Conservation (phyloP, 2,329 filamentous ascomycete species). For the Fusarium tupiense region DNA sequence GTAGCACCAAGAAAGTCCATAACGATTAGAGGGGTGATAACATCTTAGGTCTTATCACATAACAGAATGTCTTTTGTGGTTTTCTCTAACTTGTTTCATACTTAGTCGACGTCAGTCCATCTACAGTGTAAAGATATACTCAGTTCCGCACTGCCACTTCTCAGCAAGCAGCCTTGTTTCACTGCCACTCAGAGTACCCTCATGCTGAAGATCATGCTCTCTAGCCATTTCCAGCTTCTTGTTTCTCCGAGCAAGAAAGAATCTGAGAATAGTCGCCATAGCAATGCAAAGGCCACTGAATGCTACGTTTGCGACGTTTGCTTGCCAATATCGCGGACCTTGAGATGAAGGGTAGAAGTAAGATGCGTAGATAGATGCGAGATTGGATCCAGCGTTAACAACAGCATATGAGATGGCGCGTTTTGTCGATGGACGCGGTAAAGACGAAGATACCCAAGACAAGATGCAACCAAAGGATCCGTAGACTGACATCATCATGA, state of each 20-base stretch:
- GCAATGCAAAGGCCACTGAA: constrained; percentile 12
- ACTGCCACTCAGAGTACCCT: background rate
- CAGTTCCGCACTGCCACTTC: constrained; percentile 11
- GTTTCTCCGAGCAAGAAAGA: background rate
- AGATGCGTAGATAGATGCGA: constrained; percentile 5
- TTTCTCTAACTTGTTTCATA: background rate
- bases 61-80: no score
- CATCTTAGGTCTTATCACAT: no score
- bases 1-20: no score
- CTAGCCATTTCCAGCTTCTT: background rate
- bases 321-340: constrained; percentile 4
- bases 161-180: background rate
- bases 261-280: constrained; percentile 2
- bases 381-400: background rate
- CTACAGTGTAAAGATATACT: background rate
- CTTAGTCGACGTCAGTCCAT: background rate
- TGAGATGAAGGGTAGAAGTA: constrained; percentile 6
- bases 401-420: constrained; percentile 11
- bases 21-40: no score
- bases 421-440: constrained; percentile 8
- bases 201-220: background rate
- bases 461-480: constrained; percentile 12
- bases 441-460: constrained; percentile 3
- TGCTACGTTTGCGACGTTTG: background rate
- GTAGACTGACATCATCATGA: constrained; percentile 22